These are phyloP conservation scores for Tothia fuscella DNA, from an alignment of 2,329 filamentous ascomycete genomes.

Conservation along the genomic window DNA sequence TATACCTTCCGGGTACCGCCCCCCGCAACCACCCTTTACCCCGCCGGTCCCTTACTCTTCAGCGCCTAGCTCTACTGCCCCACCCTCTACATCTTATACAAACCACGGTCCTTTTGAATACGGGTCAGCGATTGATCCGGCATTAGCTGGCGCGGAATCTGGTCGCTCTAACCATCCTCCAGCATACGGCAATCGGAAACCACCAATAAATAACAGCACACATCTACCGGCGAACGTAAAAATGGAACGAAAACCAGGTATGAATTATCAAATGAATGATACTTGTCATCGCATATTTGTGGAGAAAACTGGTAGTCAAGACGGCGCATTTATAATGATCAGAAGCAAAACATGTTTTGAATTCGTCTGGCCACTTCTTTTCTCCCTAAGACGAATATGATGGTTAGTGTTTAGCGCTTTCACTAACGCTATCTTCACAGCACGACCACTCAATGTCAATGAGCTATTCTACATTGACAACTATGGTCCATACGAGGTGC, in stretches of 20 bases:
- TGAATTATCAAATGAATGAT: neutral
- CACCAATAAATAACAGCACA: slow-evolving; percentile 11
- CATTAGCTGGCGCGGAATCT: slow-evolving; percentile 3
- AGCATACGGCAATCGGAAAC: slow-evolving; percentile 28
- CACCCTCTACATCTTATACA: slow-evolving; percentile 17
- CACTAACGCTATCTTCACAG: slow-evolving; percentile 1
- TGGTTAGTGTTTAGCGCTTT: neutral
- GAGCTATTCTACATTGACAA: slow-evolving; percentile 47
- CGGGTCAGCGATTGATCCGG: slow-evolving; percentile 8
- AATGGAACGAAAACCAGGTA: slow-evolving; percentile 9
- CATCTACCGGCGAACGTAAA: neutral
- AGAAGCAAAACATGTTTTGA: neutral
- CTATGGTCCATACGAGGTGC: slow-evolving; percentile 14
- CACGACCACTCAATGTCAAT: slow-evolving; percentile 46
- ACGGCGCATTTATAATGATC: neutral
- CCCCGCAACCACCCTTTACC: slow-evolving; percentile 22
- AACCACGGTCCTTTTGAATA: slow-evolving; percentile 19
- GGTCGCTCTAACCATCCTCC: neutral
- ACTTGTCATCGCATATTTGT: too few species aligned
- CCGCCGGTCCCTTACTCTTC: slow-evolving; percentile 22
- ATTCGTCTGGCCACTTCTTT: neutral
- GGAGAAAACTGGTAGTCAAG: neutral
- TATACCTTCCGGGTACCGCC: slow-evolving; percentile 16
- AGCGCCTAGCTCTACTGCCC: slow-evolving; percentile 29
- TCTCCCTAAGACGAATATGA: slow-evolving; percentile 1